Conservation (phyloP, 768 basidiomycete genomes). For the Hericium rajendrae region DNA sequence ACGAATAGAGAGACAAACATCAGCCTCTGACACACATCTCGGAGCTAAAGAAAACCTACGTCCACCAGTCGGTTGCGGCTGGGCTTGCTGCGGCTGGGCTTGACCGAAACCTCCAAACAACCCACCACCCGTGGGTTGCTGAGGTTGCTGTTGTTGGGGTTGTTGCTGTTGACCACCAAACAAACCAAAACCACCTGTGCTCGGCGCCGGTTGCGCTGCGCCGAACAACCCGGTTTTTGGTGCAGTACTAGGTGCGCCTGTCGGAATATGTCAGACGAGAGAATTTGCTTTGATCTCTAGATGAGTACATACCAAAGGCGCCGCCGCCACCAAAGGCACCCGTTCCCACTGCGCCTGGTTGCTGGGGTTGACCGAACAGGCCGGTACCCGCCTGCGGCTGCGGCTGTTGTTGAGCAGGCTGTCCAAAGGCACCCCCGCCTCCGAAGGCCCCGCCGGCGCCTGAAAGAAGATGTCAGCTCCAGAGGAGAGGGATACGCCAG, state of each 20-base stretch:
- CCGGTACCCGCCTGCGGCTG: constrained; percentile 23
- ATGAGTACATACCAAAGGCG: constrained; percentile 18
- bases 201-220: constrained; percentile 7
- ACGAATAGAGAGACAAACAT: not conserved
- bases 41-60: not conserved
- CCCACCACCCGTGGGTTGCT: constrained; percentile 14
- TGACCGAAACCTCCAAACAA: constrained; percentile 12
- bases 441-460: constrained; percentile 9
- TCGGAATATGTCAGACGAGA: not conserved
- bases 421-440: constrained; percentile 19
- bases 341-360: not conserved
- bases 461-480: not conserved
- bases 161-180: constrained; percentile 27
- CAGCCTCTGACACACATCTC: not conserved
- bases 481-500: not conserved
- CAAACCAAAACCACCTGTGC: constrained; percentile 10
- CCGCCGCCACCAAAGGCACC: constrained; percentile 16
- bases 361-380: constrained; percentile 21
- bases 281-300: too few relatives aligned
- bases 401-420: constrained; percentile 8
- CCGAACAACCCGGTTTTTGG: constrained; percentile 18
- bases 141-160: constrained; percentile 11
- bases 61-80: constrained; percentile 14
- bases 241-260: constrained; percentile 10
- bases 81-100: constrained; percentile 27